Conservation (phyloP, 1,284 basidiomycete genomes). For the Puccinia polysora region DNA sequence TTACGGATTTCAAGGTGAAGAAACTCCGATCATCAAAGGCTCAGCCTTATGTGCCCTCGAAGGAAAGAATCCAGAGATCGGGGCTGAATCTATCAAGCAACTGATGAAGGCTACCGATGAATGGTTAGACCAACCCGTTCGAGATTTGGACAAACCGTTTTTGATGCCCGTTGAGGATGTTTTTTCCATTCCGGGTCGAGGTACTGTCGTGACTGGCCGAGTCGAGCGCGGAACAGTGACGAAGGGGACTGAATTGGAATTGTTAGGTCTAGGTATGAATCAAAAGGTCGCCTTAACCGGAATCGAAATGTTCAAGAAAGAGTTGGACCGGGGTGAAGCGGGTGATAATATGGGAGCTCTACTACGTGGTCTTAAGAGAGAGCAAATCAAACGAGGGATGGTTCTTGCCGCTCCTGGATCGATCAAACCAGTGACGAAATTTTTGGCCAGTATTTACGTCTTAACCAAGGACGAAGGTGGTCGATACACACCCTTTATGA, state of each 20-base stretch:
- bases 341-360: conserved; percentile 99
- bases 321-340: conserved; percentile 94
- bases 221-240: conserved; percentile 88
- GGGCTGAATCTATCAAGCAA: conserved; percentile 74
- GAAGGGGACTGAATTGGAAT: conserved; percentile 92
- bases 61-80: conserved; percentile 72
- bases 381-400: conserved; percentile 89
- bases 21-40: conserved; percentile 94
- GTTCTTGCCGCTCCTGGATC: conserved; percentile 82
- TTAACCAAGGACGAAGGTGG: conserved; percentile 98
- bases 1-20: conserved; percentile 87
- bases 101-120: conserved; percentile 82
- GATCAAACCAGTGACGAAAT: conserved; percentile 93
- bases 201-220: conserved; percentile 95
- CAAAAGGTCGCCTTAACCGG: conserved; percentile 94
- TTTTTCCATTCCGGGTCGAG: conserved; percentile 96
- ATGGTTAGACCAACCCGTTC: conserved; percentile 91
- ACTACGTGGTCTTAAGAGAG: conserved; percentile 93
- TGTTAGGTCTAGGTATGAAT: conserved; percentile 76
- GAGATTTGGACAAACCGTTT: conserved; percentile 98
- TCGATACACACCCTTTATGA: conserved; percentile 94
- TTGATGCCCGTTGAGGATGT: conserved; percentile 95
- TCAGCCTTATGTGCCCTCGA: conserved; percentile 94
- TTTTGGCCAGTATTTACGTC: conserved; percentile 85
- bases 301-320: conserved; percentile 99